phyloP scores from a whole-genome alignment of 129 eudicot species.

The Kitagawia praeruptora region DNA sequence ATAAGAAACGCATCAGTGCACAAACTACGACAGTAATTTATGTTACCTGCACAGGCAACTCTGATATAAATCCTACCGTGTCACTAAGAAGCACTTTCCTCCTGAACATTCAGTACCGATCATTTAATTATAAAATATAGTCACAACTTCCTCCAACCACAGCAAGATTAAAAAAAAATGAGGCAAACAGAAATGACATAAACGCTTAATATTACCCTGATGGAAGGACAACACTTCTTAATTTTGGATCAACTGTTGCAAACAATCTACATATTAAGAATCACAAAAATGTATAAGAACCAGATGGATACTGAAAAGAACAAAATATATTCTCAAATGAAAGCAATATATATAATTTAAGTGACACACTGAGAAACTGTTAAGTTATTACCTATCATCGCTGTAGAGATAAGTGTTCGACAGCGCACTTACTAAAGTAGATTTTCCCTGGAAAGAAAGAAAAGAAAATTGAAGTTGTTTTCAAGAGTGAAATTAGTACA shows the following conservation, averaged over 20 bases:
- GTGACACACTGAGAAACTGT: not conserved
- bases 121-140: not conserved
- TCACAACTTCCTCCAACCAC: not conserved
- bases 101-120: constrained; percentile 30
- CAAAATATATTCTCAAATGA: not conserved
- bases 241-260: constrained; percentile 93
- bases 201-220: constrained; percentile 59
- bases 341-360: not conserved
- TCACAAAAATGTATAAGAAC: not conserved
- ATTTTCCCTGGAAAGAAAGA: constrained; percentile 61
- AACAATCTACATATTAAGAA: constrained; percentile 55
- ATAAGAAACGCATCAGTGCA: not conserved
- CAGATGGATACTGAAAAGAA: not conserved
- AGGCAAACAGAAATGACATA: not conserved
- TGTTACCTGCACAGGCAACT: constrained; percentile 90
- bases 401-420: constrained; percentile 68
- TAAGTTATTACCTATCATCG: constrained; percentile 64
- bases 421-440: constrained; percentile 81
- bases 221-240: constrained; percentile 81
- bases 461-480: not conserved
- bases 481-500: not conserved
- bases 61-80: constrained; percentile 96
- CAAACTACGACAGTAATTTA: not conserved
- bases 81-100: constrained; percentile 91
- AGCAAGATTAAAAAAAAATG: not conserved